Percentiles rank a stretch among this genome's conserved stretches.
These are phyloP conservation scores for Daldinia concentrica DNA, from an alignment of 495 filamentous ascomycete genomes.

Conservation along the genomic window DNA sequence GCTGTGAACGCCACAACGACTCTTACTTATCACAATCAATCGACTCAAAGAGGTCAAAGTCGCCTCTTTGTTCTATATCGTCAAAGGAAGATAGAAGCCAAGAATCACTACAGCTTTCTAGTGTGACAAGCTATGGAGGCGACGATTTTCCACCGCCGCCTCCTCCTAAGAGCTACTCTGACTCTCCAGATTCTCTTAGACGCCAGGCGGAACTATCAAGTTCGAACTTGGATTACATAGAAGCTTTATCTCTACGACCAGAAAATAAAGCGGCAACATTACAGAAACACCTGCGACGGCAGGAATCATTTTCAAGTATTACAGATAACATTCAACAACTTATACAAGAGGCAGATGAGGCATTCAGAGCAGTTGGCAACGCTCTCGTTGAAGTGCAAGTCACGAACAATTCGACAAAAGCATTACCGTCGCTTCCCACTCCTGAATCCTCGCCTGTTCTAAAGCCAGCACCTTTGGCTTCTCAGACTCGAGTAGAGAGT, in stretches of 20 bases:
- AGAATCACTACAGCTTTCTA: conserved; percentile 40
- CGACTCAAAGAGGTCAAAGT: conserved; percentile 42
- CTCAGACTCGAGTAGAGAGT: background rate
- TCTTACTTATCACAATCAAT: conserved; percentile 31
- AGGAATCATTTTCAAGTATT: conserved; percentile 27
- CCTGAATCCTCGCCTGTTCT: conserved; percentile 35
- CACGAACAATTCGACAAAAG: conserved; percentile 16
- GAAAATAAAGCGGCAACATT: conserved; percentile 38
- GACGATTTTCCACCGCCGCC: conserved; percentile 34
- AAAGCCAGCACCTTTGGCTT: conserved; percentile 14
- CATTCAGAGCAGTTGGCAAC: conserved; percentile 50
- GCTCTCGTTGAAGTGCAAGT: conserved; percentile 49
- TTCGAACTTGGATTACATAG: conserved; percentile 40
- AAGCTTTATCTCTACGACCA: conserved; percentile 39
- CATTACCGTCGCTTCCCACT: conserved; percentile 32
- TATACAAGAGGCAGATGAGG: conserved; percentile 57
- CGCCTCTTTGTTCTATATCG: conserved; percentile 43
- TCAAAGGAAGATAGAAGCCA: conserved; percentile 42
- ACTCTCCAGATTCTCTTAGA: conserved; percentile 25
- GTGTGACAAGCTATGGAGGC: conserved; percentile 30
- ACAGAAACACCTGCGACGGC: conserved; percentile 31
- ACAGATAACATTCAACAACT: conserved; percentile 53
- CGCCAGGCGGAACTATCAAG: conserved; percentile 20
- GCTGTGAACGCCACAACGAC: conserved; percentile 49
- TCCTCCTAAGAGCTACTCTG: conserved; percentile 23